A percentile compares a stretch with the other conserved stretches of the same genome.
phyloP scores from a whole-genome alignment of 2,329 filamentous ascomycete genomes.

The Aurifilum marmelostoma region DNA sequence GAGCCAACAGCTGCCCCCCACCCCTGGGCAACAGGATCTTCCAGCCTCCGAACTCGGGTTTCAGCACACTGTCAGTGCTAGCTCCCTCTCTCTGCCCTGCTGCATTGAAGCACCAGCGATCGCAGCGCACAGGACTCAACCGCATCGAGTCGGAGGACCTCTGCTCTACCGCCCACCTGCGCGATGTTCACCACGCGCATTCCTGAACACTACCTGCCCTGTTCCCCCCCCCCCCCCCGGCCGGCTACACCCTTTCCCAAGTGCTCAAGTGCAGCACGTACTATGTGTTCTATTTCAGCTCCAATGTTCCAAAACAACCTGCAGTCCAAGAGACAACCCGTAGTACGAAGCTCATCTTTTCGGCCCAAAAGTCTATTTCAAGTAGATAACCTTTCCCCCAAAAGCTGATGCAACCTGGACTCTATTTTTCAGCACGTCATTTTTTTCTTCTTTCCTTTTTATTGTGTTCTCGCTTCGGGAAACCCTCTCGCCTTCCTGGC shows the following conservation, averaged over 20 bases:
- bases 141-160: not conserved
- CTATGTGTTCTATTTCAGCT: not conserved
- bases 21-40: not conserved
- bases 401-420: not conserved
- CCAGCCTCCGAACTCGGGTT: conserved; percentile 10
- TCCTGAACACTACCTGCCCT: not conserved
- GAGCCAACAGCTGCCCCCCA: not conserved
- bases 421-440: not conserved
- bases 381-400: not conserved
- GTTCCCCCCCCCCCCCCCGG: no score
- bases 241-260: not conserved
- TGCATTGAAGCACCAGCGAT: not conserved
- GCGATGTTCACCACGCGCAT: not conserved
- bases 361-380: not conserved
- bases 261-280: not conserved
- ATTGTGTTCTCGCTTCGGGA: not conserved
- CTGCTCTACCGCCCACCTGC: not conserved
- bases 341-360: not conserved
- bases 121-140: not conserved
- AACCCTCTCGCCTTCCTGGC: not conserved
- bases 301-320: not conserved
- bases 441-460: not conserved
- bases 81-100: not conserved
- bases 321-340: not conserved
- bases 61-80: conserved; percentile 5